Evolutionary conservation across 306 rosid species (phyloP), one percentile per base, ranked within the genome.

Genomic region (Boehmeria nivea): DNA sequence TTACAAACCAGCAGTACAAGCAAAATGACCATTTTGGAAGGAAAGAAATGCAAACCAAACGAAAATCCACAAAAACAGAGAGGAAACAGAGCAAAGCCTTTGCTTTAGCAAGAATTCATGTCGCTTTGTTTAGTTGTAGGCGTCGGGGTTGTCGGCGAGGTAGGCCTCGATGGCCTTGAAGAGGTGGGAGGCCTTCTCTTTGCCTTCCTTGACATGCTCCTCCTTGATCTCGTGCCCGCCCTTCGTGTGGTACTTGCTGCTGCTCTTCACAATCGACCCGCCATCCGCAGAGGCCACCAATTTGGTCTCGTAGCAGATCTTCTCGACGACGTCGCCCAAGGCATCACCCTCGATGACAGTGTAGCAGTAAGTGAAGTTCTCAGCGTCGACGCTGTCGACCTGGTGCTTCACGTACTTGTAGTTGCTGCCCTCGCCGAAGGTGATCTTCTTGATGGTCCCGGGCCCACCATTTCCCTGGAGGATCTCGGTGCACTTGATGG

Each of bases 261-360:
- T 36, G 23, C 43, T 43, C 72, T 77, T 81, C 15, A 73, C 31
- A 12, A 68, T 33, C 24, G 75, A 65, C 34, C 85, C 83, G 60
- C 72, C 85, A 13, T 63, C 65, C 6, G 65, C 36, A 3, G 57
- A 27, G 2, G 59, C 55, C 40, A 52, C 66, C 5, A 79, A 4
- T 23, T 73, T 83, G 61, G 46, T 68, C 49, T 74, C 79, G 25
- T 68, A 59, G 0, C 7, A 20, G 9, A 83, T 73, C 21, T 79
- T 71, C 69, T 83, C 86, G 6, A 74, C 15, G 5, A 3, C 8
- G 13, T 20, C 86, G 0, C 60, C 8, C 15, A 83, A 7, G 8
- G 49, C 61, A 38, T 61, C 79, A 0, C 86, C 86, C 56, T 76
- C 86, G 5, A 73, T 36, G 24, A 83, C 4, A 8, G 64, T 74